These are phyloP conservation scores for Phytophthora litchii DNA, from an alignment of 352 stramenopile species.

Conservation along the genomic window DNA sequence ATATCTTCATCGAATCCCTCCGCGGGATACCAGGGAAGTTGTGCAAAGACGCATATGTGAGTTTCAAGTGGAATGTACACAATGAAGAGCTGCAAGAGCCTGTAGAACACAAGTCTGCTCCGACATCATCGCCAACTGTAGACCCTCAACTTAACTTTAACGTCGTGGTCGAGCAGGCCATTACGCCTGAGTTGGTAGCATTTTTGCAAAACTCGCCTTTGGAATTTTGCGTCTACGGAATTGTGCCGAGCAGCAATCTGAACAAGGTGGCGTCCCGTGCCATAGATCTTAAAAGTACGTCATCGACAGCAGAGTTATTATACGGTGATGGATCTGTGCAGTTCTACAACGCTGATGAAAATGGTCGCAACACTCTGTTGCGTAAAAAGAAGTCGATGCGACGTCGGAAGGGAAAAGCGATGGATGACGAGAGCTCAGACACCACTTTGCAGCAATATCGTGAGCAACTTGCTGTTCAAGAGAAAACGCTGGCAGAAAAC, in stretches of 20 bases:
- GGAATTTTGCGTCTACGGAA: slow-evolving; percentile 66
- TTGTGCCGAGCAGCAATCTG: slow-evolving; percentile 77
- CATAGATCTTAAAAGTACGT: slow-evolving; percentile 36
- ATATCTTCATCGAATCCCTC: slow-evolving; percentile 56
- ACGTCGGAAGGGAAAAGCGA: slow-evolving; percentile 38
- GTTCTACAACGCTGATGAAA: slow-evolving; percentile 63
- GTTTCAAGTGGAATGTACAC: slow-evolving; percentile 48
- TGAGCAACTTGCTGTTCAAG: slow-evolving; percentile 62
- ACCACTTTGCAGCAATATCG: slow-evolving; percentile 44
- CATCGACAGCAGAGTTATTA: slow-evolving; percentile 25
- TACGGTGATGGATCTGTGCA: slow-evolving; percentile 38
- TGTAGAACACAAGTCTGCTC: slow-evolving; percentile 51
- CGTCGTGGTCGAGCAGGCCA: slow-evolving; percentile 54
- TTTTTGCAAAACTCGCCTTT: slow-evolving; percentile 55
- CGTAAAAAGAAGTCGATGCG: slow-evolving; percentile 58
- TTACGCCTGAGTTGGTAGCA: slow-evolving; percentile 55
- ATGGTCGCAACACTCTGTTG: slow-evolving; percentile 40
- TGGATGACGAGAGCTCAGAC: slow-evolving; percentile 35
- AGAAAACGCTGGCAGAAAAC: slow-evolving; percentile 59
- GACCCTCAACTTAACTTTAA: slow-evolving; percentile 68
- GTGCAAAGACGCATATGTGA: slow-evolving; percentile 72
- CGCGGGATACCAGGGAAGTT: slow-evolving; percentile 71
- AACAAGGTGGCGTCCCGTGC: slow-evolving; percentile 70
- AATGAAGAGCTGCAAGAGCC: slow-evolving; percentile 10
- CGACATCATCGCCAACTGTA: slow-evolving; percentile 51